Evolutionary conservation across 139 green algal genomes (phyloP), one percentile per base, ranked within the genome.

Genomic region (Choricystis sp.): DNA sequence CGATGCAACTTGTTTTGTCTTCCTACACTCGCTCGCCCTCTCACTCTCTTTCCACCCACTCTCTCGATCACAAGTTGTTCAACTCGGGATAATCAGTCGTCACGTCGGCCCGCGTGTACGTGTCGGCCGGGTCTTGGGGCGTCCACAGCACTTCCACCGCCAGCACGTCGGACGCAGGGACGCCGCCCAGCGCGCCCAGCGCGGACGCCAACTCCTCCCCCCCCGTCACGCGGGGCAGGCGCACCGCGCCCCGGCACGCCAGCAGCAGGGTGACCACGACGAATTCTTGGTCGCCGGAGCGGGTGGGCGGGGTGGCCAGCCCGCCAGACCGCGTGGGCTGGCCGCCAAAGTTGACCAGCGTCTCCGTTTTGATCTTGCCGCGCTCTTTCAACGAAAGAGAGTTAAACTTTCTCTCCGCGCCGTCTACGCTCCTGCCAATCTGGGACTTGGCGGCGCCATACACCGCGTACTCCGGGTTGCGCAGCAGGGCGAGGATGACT

Each of bases 131-230:
- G 55, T 89, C 89, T 77, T 98, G 85, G 0, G 92, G 92, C 1
- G 90, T 96, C 92, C 92, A 98, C 67, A 98, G 72, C 58, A 98
- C 81, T 78, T 98, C 92, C 29, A 97, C 87, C 1, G 92, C 92
- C 64, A 96, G 73, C 9, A 80, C 30, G 65, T 83, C 70, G 21
- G 59, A 60, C 65, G 26, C 60, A 30, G 64, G 40, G 3, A 95
- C 57, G 28, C 76, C 75, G 21, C 80, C 89, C 56, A 97, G 74
- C 26, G 67, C 67, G 14, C 73, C 84, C 4, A 97, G 74, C 1
- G 86, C 80, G 20, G 75, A 52, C 24, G 65, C 67, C 29, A 94
- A 66, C 26, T 85, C 71, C 19, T 69, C 57, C 21, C 59, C 57
- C 20, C n/a, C 74, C 2, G 61, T 77, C 9, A 93, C 72, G 20